Evolutionary conservation across 2,329 filamentous ascomycete species (phyloP).

Genomic region (Sclerotinia minor): DNA sequence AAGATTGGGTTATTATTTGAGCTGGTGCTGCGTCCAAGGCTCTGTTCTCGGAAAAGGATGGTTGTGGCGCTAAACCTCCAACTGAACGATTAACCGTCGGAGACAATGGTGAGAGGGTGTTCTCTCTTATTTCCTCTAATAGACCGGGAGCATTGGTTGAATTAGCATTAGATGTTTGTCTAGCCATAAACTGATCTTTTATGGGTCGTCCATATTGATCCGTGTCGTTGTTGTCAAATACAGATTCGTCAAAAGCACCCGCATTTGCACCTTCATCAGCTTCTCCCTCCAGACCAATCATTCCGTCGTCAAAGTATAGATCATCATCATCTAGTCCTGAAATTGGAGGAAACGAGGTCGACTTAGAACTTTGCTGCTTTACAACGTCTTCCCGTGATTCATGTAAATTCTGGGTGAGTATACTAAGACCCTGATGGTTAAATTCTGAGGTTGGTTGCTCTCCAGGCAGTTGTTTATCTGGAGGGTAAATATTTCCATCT

Average conservation of each 20-base stretch:
- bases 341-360: slow-evolving; percentile 27
- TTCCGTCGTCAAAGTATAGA: slow-evolving; percentile 69
- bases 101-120: not conserved
- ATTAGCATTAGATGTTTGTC: slow-evolving; percentile 30
- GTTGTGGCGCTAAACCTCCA: slow-evolving; percentile 33
- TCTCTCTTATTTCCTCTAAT: not conserved
- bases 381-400: slow-evolving; percentile 14
- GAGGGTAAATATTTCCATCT: slow-evolving; percentile 15
- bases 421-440: slow-evolving; percentile 31
- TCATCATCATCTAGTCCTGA: slow-evolving; percentile 35
- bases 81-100: slow-evolving; percentile 3
- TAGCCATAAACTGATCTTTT: slow-evolving; percentile 45
- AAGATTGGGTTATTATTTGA: slow-evolving; percentile 37
- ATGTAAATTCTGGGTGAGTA: slow-evolving; percentile 27
- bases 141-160: slow-evolving; percentile 27
- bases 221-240: slow-evolving; percentile 69
- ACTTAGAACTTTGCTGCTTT: slow-evolving; percentile 10
- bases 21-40: not conserved
- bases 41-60: slow-evolving; percentile 31
- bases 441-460: not conserved
- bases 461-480: slow-evolving; percentile 13
- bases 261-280: slow-evolving; percentile 49
- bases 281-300: slow-evolving; percentile 56
- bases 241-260: slow-evolving; percentile 67
- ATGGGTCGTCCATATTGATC: slow-evolving; percentile 60